Evolutionary conservation across 1,139 yeast genomes (phyloP).

Genomic region (Ashbya aceris): DNA sequence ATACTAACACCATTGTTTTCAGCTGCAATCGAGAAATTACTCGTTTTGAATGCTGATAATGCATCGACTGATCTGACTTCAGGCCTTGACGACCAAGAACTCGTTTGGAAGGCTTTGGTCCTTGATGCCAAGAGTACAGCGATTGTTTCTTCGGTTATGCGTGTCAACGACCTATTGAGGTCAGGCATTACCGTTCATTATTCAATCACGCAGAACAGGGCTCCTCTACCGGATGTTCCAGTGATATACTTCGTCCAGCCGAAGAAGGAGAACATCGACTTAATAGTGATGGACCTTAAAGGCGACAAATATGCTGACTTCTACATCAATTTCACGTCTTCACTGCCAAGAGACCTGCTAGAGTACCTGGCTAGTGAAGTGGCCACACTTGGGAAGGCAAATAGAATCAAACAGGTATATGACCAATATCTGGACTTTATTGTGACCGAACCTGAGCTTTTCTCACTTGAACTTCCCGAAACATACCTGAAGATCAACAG

Average conservation of each 20-base stretch:
- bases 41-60: constrained; percentile 57
- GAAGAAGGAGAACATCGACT: constrained; percentile 59
- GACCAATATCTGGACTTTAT: constrained; percentile 89
- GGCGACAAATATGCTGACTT: constrained; percentile 67
- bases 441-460: constrained; percentile 87
- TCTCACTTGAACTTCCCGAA: constrained; percentile 60
- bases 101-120: constrained; percentile 88
- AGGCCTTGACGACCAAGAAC: constrained; percentile 46
- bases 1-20: constrained; percentile 1
- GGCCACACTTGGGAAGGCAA: constrained; percentile 58
- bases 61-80: constrained; percentile 45
- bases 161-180: constrained; percentile 81
- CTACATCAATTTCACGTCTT: constrained; percentile 79
- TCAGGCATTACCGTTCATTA: constrained; percentile 90
- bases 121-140: constrained; percentile 76
- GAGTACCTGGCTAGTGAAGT: constrained; percentile 87
- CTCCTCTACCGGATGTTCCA: constrained; percentile 86
- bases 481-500: constrained; percentile 63
- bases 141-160: constrained; percentile 75
- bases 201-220: constrained; percentile 55
- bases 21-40: constrained; percentile 69
- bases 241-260: constrained; percentile 90
- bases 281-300: constrained; percentile 62
- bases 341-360: constrained; percentile 63
- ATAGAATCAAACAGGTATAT: constrained; percentile 71